Evolutionary conservation across 1,139 yeast species (phyloP), one percentile per base, ranked within the genome.

Genomic region (Diutina rugosa): DNA sequence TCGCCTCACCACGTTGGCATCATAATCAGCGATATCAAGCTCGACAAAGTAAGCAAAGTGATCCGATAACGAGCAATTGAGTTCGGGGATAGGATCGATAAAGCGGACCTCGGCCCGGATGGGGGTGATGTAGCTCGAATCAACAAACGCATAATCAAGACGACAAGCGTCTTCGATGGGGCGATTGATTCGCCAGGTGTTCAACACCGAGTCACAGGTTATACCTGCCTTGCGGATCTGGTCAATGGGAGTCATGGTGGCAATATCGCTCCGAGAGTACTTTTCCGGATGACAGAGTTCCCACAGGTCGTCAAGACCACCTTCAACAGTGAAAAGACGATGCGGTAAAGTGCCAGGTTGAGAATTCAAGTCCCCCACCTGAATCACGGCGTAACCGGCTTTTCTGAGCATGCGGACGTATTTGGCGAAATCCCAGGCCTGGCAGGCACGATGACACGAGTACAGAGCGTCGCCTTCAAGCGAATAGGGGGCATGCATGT

Each of bases 401-500:
- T 74, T 76, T 55, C 77, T 76, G 55, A 93, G 78, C 56, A 85
- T 69, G 41, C 77, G 76, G 1, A 88, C 84, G 56, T 90, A 60
- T 57, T 82, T 80, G 29, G 93, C 78, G 66, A 95, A 81, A 67
- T 91, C 97, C 98, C 98, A 93, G 0, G 98, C 98, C 69, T 93
- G 99, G 59, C 95, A 82, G 0, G 97, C 85, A 56, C 99, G 74
- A 67, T 93, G 98, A 62, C 97, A 88, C 3, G 84, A 75, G 67
- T 95, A 93, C 6, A 95, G 87, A 6, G 95, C 95, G 69, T 90
- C 97, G 0, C 98, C 98, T 0, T 74, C 72, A 38, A 26, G 12
- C 0, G 95, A 82, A 66, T 93, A 93, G 0, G 99, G 99, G 1
- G 99, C 99, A 71, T 93, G 99, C 93, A 95, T 86, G 67, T 93